Conservation (phyloP, 306 rosid genomes). For the Malus fusca region DNA sequence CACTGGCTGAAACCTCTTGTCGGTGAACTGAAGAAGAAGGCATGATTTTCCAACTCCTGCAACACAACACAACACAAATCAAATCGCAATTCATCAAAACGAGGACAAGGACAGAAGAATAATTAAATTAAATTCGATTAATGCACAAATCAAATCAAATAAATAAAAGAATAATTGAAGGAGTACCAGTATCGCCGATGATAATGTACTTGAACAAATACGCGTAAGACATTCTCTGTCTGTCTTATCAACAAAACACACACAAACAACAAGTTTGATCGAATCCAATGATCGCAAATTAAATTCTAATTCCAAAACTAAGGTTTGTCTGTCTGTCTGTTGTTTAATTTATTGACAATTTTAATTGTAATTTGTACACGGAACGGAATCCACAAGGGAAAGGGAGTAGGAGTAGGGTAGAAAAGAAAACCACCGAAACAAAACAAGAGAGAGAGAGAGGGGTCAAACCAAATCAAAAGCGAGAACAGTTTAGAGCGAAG, state of each 20-base stretch:
- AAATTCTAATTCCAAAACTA: background rate
- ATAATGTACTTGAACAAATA: constrained; percentile 97
- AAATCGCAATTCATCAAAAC: background rate
- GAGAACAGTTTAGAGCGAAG: constrained; percentile 18
- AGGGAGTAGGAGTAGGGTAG: background rate
- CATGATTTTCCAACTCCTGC: constrained; percentile 97
- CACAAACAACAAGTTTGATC: background rate
- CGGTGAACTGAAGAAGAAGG: constrained; percentile 93
- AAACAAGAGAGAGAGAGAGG: background rate
- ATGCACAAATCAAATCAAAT: background rate
- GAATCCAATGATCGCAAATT: background rate
- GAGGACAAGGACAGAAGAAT: background rate
- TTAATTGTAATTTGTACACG: background rate
- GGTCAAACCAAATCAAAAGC: background rate
- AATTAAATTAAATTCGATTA: background rate
- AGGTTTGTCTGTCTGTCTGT: background rate
- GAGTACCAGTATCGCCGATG: constrained; percentile 92
- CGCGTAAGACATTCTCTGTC: constrained; percentile 64
- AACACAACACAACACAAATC: background rate
- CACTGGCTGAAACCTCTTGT: constrained; percentile 94
- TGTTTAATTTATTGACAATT: background rate
- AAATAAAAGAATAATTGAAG: background rate
- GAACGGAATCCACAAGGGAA: background rate
- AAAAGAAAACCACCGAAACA: background rate
- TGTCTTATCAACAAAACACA: background rate